Percentiles rank a stretch among this genome's conserved stretches.
phyloP scores from a whole-genome alignment of 345 rosid genomes.

The Acer yangbiense region DNA sequence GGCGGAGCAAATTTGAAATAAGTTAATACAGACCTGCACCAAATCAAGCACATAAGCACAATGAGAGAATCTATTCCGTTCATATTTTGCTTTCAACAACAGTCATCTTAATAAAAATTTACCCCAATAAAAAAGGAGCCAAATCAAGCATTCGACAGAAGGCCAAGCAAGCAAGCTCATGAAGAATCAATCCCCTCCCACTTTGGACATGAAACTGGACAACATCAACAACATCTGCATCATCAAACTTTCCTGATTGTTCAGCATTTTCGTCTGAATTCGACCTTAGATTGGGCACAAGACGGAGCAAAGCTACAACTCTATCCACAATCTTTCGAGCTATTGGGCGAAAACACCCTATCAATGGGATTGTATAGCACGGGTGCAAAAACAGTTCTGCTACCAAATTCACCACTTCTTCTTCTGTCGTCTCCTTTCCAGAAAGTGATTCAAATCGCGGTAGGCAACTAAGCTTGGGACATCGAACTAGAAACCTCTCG shows the following conservation, averaged over 20 bases:
- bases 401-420: slow-evolving; percentile 54
- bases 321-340: slow-evolving; percentile 56
- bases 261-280: slow-evolving; percentile 20
- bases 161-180: slow-evolving; percentile 87
- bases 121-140: slow-evolving; percentile 67
- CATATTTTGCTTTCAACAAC: background rate
- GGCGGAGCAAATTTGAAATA: slow-evolving; percentile 83
- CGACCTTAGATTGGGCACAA: slow-evolving; percentile 56
- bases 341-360: slow-evolving; percentile 65
- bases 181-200: slow-evolving; percentile 72
- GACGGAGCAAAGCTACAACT: slow-evolving; percentile 52
- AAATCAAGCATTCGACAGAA: slow-evolving; percentile 81
- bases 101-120: slow-evolving; percentile 10
- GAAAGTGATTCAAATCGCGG: slow-evolving; percentile 37
- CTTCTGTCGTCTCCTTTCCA: slow-evolving; percentile 54
- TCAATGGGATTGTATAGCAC: slow-evolving; percentile 60
- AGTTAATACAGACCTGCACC: slow-evolving; percentile 62
- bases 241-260: slow-evolving; percentile 32
- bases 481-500: slow-evolving; percentile 61
- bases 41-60: slow-evolving; percentile 4
- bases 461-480: slow-evolving; percentile 48
- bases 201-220: slow-evolving; percentile 51
- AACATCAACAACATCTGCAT: slow-evolving; percentile 48
- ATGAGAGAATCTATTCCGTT: background rate
- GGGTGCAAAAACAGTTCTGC: slow-evolving; percentile 73